Percentiles rank a stretch among this genome's conserved stretches.
Conservation (phyloP, 2,329 filamentous ascomycete genomes). For the Pleurostoma richardsiae region DNA sequence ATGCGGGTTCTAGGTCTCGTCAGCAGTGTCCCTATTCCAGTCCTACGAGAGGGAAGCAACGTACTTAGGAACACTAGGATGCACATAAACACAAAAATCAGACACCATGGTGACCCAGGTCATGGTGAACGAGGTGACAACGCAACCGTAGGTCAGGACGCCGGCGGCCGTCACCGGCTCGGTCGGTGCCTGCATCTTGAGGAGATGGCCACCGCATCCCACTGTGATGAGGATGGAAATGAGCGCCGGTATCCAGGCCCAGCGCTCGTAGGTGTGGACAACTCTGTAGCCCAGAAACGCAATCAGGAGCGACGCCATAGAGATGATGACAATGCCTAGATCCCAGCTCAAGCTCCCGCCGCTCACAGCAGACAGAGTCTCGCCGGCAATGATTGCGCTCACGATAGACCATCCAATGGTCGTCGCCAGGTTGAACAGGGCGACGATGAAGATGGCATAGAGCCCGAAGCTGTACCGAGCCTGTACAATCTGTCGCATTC, state of each 20-base stretch:
- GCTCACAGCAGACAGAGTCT: conserved; percentile 45
- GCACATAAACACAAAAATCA: conserved; percentile 53
- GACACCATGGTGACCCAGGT: conserved; percentile 51
- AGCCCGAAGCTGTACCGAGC: neutral
- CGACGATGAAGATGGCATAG: conserved; percentile 48
- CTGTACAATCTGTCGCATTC: conserved; percentile 22
- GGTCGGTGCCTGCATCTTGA: conserved; percentile 39
- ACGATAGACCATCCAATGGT: conserved; percentile 55
- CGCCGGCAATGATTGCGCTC: conserved; percentile 50
- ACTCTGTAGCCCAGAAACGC: conserved; percentile 54
- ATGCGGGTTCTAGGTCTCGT: neutral
- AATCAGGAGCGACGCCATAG: conserved; percentile 46
- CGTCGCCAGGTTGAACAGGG: conserved; percentile 54
- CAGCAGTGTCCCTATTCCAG: neutral
- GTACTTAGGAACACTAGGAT: conserved; percentile 26
- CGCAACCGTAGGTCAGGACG: conserved; percentile 49
- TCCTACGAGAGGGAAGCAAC: neutral
- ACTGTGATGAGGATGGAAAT: conserved; percentile 46
- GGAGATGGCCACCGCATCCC: conserved; percentile 43
- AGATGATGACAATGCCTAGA: conserved; percentile 53
- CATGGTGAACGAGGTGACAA: conserved; percentile 55
- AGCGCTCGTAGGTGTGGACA: conserved; percentile 51
- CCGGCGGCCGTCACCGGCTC: conserved; percentile 32
- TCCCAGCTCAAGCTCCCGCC: conserved; percentile 39
- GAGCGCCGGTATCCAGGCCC: conserved; percentile 49